Base-by-base conservation (phyloP, 1,139 yeast species). In the Geotrichum restrictum region DNA sequence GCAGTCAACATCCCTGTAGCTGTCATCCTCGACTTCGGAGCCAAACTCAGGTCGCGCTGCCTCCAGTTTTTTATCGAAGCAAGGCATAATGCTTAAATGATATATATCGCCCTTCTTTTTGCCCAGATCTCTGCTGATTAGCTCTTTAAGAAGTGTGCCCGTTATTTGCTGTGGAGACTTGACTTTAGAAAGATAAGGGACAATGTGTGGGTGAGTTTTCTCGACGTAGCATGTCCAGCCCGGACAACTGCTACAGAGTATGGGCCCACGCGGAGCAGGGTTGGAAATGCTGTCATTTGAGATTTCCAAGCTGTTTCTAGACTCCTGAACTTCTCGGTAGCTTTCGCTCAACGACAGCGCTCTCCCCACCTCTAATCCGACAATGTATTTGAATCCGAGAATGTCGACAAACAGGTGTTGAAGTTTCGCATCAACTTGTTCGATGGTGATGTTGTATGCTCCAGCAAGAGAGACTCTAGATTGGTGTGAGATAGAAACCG, bases 221-320 rank as follows among this genome's bases (percentile, higher is more conserved):
- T 93, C 98, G 0, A 93, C 96, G 64, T 93, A 93, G 36, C 94
- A 75, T 0, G 94, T 95, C 91, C 96, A 93, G 0, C 99, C 99
- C 0, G 99, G 99, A 68, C 98, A 93, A 1, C 86, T 77, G 3
- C 88, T 75, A 59, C 88, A 74, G 61, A 83, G 63, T 16, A 79
- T 54, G 33, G 88, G 89, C 46, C 52, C 49, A 11, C 34, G 29
- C 13, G 46, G 18, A 27, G 46, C 29, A 10, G 36, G 16, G 16
- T 34, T 7, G 16, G 38, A 21, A 13, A 4, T 14, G n/a, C n/a
- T 13, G 6, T 52, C 60, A 18, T 13, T 37, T 14, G 37, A 22
- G 13, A 8, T 16, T 8, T 39, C 45, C 53, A 63, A 65, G 54
- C 64, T 70, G 56, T 59, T 52, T 33, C 63, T 55, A 74, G 65